Percentiles rank a stretch among this genome's conserved stretches.
Evolutionary conservation across 2,329 filamentous ascomycete genomes (phyloP).

Genomic region (Trichophyton mentagrophytes): DNA sequence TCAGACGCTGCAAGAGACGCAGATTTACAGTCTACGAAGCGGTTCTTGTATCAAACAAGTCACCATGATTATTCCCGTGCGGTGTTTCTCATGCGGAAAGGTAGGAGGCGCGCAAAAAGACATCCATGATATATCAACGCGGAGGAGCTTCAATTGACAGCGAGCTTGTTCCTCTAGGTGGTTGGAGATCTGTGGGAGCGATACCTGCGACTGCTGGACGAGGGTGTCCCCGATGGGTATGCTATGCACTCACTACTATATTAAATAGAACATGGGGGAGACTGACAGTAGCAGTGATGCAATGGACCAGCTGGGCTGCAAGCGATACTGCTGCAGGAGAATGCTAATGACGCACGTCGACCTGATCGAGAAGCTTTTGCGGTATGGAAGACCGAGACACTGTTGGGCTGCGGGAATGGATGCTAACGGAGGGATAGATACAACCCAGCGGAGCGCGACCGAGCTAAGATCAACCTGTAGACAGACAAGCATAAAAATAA

Average conservation of each 20-base stretch:
- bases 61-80: conserved; percentile 91
- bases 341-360: conserved; percentile 99
- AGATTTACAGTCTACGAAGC: not conserved
- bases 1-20: not conserved
- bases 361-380: conserved; percentile 92
- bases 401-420: conserved; percentile 5
- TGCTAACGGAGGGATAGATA: conserved; percentile 26
- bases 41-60: not conserved
- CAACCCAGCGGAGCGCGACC: conserved; percentile 38
- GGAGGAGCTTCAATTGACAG: conserved; percentile 9
- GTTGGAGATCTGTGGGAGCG: conserved; percentile 95
- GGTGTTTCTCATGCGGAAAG: conserved; percentile 99
- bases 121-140: not conserved
- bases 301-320: conserved; percentile 87
- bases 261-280: not conserved
- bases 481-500: not conserved
- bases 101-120: conserved; percentile 36
- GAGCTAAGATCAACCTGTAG: conserved; percentile 26
- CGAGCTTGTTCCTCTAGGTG: conserved; percentile 47
- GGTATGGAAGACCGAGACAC: conserved; percentile 40
- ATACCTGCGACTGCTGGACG: conserved; percentile 78
- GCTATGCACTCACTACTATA: not conserved
- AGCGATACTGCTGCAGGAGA: conserved; percentile 93
- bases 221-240: conserved; percentile 61
- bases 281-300: conserved; percentile 53